A percentile compares a stretch with the other conserved stretches of the same genome.
These are phyloP conservation scores for Xerocomus minutiporus DNA, from an alignment of 1,284 basidiomycete species.

Conservation along the genomic window DNA sequence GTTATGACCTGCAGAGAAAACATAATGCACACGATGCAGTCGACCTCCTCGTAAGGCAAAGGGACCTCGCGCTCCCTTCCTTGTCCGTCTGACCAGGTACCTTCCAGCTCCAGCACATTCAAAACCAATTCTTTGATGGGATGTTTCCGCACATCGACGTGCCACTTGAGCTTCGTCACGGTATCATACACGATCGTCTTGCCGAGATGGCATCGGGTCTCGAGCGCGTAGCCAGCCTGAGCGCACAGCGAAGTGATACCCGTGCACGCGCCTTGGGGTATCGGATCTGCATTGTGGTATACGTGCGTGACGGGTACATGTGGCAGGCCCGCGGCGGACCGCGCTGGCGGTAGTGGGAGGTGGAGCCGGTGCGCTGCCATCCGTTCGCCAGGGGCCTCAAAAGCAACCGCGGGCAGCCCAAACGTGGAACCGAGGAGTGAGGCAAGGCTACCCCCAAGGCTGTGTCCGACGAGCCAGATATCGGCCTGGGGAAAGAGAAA, in stretches of 20 bases:
- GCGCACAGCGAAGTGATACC: conserved; percentile 63
- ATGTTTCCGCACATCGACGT: conserved; percentile 78
- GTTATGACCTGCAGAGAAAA: neutral
- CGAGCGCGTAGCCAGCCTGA: conserved; percentile 66
- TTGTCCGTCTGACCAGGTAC: conserved; percentile 35
- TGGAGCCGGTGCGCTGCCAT: conserved; percentile 85
- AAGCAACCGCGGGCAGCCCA: conserved; percentile 89
- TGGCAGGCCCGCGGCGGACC: conserved; percentile 15
- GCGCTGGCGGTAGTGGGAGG: conserved; percentile 63
- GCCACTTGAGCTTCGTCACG: conserved; percentile 80
- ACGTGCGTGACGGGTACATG: conserved; percentile 62
- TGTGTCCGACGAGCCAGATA: conserved; percentile 91
- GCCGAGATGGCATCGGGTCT: conserved; percentile 69
- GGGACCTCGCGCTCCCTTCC: conserved; percentile 45
- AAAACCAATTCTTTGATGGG: conserved; percentile 75
- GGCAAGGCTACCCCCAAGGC: conserved; percentile 85
- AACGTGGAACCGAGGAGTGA: conserved; percentile 88
- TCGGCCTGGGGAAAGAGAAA: conserved; percentile 79
- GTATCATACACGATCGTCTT: conserved; percentile 80
- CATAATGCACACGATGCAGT: conserved; percentile 52
- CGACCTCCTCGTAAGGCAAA: conserved; percentile 44
- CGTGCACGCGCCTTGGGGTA: conserved; percentile 73
- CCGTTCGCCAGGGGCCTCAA: conserved; percentile 89
- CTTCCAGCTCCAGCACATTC: conserved; percentile 67
- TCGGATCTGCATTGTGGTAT: conserved; percentile 79